Conservation (phyloP, 441 rosid genomes). For the Populus hybrid region DNA sequence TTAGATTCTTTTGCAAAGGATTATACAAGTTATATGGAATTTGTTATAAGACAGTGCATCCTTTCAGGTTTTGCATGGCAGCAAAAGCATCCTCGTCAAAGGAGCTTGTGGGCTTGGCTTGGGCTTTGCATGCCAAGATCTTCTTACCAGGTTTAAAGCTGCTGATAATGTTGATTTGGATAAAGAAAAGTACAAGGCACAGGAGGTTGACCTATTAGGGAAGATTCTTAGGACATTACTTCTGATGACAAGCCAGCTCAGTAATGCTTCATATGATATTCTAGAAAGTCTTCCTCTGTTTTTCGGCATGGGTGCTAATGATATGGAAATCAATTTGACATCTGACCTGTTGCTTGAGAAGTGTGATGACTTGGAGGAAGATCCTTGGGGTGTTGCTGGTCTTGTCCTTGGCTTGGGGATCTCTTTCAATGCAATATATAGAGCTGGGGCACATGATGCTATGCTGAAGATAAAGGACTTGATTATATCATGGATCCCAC, state of each 20-base stretch:
- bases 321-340: constrained; percentile 26
- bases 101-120: constrained; percentile 96
- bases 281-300: constrained; percentile 46
- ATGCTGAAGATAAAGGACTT: constrained; percentile 65
- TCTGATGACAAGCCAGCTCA: constrained; percentile 42
- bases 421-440: constrained; percentile 66
- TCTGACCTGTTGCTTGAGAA: constrained; percentile 43
- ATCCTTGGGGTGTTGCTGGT: constrained; percentile 92
- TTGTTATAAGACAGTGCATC: constrained; percentile 15
- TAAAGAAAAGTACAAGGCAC: constrained; percentile 48
- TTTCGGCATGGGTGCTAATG: constrained; percentile 39
- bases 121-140: constrained; percentile 86
- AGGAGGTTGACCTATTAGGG: constrained; percentile 63
- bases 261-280: constrained; percentile 43
- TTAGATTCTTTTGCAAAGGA: too few species aligned
- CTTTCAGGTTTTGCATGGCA: constrained; percentile 74
- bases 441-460: constrained; percentile 69
- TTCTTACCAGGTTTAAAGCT: constrained; percentile 52
- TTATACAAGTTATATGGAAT: background rate
- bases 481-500: constrained; percentile 77
- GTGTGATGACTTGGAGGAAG: constrained; percentile 67
- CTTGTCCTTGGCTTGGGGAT: constrained; percentile 84
- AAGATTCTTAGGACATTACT: constrained; percentile 54
- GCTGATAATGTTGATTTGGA: constrained; percentile 40
- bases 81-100: constrained; percentile 81